Conservation (phyloP, 129 eudicot species). For the carrot (Daucus carota) region DNA sequence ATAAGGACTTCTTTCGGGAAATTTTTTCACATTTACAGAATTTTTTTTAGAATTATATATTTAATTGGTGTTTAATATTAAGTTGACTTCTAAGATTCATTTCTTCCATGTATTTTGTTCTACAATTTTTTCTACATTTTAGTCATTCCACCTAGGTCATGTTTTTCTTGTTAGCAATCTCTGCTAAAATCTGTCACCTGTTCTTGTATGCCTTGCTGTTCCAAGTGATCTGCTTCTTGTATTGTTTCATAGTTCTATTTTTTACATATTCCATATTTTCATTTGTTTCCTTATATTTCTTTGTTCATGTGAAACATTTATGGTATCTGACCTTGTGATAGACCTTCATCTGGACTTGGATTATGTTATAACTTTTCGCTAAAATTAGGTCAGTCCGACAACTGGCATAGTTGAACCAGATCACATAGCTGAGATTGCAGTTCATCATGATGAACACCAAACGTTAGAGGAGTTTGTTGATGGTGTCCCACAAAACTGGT, state of each 20-base stretch:
- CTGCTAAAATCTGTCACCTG: not conserved
- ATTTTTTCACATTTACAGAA: too few relatives aligned
- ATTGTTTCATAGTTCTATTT: not conserved
- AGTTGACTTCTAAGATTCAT: not conserved
- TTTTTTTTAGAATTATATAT: too few relatives aligned
- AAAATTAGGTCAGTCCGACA: slow-evolving; percentile 68
- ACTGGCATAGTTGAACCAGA: slow-evolving; percentile 66
- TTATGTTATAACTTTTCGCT: slow-evolving; percentile 1
- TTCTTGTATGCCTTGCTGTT: not conserved
- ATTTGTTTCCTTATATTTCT: not conserved
- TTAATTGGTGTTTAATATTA: too few relatives aligned
- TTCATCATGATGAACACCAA: slow-evolving; percentile 67
- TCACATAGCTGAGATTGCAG: slow-evolving; percentile 67
- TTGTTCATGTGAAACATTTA: not conserved
- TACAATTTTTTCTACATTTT: not conserved
- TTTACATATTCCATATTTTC: not conserved
- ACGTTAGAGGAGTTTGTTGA: slow-evolving; percentile 71
- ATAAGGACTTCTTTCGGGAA: too few relatives aligned
- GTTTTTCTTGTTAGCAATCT: not conserved
- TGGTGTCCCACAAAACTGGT: slow-evolving; percentile 63
- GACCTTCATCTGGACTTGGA: not conserved
- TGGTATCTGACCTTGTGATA: not conserved
- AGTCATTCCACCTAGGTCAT: not conserved
- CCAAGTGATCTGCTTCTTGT: not conserved
- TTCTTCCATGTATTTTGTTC: not conserved